Conservation (phyloP, 2,329 filamentous ascomycete genomes). For the Aspergillus calidoustus region DNA sequence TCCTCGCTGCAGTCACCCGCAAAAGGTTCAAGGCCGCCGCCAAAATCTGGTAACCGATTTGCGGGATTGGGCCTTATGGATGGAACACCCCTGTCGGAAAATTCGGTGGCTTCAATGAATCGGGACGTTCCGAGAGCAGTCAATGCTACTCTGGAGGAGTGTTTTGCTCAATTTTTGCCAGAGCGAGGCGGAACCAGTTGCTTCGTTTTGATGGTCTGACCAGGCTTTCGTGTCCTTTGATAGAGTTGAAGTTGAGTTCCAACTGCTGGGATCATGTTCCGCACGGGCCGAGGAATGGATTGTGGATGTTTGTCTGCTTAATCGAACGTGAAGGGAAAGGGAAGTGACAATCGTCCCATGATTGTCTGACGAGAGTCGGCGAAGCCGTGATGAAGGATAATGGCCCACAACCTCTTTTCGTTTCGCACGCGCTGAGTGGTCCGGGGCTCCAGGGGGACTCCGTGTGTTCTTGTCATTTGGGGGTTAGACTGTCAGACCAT, state of each 20-base stretch:
- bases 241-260: neutral
- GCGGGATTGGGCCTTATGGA: conserved; percentile 3
- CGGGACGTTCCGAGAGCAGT: conserved; percentile 20
- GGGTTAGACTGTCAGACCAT: conserved; percentile 22
- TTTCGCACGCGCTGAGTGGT: conserved; percentile 5
- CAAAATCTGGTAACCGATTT: neutral
- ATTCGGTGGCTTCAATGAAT: conserved; percentile 2
- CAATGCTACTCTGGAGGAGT: neutral
- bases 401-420: neutral
- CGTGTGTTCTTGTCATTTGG: conserved; percentile 10
- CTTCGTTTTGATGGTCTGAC: no score
- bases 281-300: neutral
- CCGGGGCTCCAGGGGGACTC: neutral
- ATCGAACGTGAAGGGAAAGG: neutral
- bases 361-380: conserved; percentile 1
- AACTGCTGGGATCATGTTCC: neutral
- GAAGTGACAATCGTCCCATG: neutral
- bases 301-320: neutral
- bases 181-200: neutral
- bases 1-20: conserved; percentile 2
- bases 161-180: neutral
- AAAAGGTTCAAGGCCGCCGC: neutral
- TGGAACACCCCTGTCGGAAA: conserved; percentile 5
- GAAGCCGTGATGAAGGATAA: conserved; percentile 8
- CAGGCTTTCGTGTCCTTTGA: no score